Evolutionary conservation across 305 asterid species (phyloP), one percentile per base, ranked within the genome.

Genomic region (Ruellia speciosa): DNA sequence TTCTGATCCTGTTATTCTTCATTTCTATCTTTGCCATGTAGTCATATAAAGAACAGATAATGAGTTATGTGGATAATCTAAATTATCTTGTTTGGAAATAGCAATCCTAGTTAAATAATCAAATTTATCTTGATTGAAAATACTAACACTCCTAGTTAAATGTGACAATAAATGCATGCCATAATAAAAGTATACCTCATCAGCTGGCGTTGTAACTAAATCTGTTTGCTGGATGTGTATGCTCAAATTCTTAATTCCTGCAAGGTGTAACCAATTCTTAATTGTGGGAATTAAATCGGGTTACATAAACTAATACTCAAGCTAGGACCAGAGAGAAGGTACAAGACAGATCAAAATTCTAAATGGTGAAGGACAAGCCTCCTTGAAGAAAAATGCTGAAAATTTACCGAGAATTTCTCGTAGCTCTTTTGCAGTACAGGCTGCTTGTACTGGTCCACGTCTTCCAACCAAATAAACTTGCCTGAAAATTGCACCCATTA

Each of bases 381-480:
- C 13, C 33, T 31, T 24, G 56, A 9, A 18, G 17, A 18, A 33
- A 54, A 56, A 43, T 19, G 31, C 40, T 65, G 52, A 64, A 63
- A 33, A 18, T 46, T 54, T 79, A 88, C 98, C 94, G 48, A 92
- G 76, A 74, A 88, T 43, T 80, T 88, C 97, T 54, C 97, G 85
- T 31, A 92, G 72, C 77, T 92, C 99, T 77, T 92, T 92, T 4
- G 99, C 87, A 5, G 99, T 88, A 64, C 90, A 92, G 52, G 99
- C 88, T 59, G 94, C 95, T 76, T 90, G 97, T 45, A 81, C 92
- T 5, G 97, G 94, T 75, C 96, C 97, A 59, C 96, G 95, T 69
- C 97, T 81, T 68, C 97, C 97, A 66, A 90, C 94, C 76, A 90
- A 69, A 81, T 76, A 90, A 33, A 90, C 95, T 72, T 81, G 87